Conservation (phyloP, 2,329 filamentous ascomycete genomes). For the Elsinoe necatrix region DNA sequence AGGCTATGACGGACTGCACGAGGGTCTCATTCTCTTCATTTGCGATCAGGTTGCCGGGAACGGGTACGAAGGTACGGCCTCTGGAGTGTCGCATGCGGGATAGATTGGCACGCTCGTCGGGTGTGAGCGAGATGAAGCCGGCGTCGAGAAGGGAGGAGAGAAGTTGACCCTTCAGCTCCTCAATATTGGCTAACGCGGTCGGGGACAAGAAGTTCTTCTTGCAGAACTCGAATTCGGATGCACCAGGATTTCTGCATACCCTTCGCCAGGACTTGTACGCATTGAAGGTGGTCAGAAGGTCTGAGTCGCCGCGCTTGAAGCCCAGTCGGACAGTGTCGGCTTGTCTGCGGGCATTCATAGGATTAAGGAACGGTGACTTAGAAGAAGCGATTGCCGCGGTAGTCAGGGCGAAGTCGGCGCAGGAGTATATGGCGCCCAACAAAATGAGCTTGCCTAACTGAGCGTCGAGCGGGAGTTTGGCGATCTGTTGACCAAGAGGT, state of each 20-base stretch:
- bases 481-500: slow-evolving; percentile 74
- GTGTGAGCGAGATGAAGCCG: slow-evolving; percentile 67
- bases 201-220: slow-evolving; percentile 86
- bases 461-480: slow-evolving; percentile 82
- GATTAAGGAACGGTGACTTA: slow-evolving; percentile 85
- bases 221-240: slow-evolving; percentile 82
- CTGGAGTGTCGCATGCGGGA: slow-evolving; percentile 60
- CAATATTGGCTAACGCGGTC: slow-evolving; percentile 85
- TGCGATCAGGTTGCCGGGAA: slow-evolving; percentile 64
- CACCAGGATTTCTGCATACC: slow-evolving; percentile 60
- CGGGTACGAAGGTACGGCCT: slow-evolving; percentile 68
- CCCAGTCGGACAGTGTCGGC: slow-evolving; percentile 69
- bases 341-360: slow-evolving; percentile 74
- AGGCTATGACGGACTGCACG: slow-evolving; percentile 74
- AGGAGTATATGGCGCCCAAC: slow-evolving; percentile 77
- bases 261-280: slow-evolving; percentile 85
- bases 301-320: slow-evolving; percentile 81
- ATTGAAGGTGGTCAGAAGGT: slow-evolving; percentile 87
- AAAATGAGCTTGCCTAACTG: slow-evolving; percentile 91
- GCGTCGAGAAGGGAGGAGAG: slow-evolving; percentile 78
- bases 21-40: slow-evolving; percentile 76
- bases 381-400: slow-evolving; percentile 89
- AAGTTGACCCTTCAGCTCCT: slow-evolving; percentile 90
- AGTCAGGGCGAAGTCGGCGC: slow-evolving; percentile 83
- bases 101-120: slow-evolving; percentile 61